Evolutionary conservation across 2,329 filamentous ascomycete genomes (phyloP).

Genomic region (Cadophora luteo-olivacea): DNA sequence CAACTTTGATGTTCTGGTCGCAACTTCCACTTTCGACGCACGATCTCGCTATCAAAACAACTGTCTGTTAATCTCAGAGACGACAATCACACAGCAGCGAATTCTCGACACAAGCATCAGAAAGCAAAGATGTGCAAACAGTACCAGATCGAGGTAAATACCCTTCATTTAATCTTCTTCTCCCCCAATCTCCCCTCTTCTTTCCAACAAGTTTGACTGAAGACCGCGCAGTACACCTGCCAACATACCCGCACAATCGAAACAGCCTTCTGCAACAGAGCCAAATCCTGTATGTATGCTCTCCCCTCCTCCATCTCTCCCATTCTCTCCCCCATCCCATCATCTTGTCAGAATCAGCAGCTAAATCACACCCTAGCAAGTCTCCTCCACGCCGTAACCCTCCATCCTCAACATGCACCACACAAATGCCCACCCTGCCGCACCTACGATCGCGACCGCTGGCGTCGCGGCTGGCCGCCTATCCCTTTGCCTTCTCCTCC

Average conservation of each 20-base stretch:
- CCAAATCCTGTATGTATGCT: neutral
- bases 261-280: neutral
- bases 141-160: slow-evolving; percentile 7
- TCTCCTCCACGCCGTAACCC: neutral
- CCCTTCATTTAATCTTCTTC: neutral
- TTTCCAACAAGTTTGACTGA: too few relatives aligned
- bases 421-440: slow-evolving; percentile 15
- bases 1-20: neutral
- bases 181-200: neutral
- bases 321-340: too few relatives aligned
- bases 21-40: neutral
- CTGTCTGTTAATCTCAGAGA: too few relatives aligned
- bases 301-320: neutral
- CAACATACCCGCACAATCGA: neutral
- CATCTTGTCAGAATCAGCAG: neutral
- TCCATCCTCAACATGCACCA: neutral
- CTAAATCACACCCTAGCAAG: neutral
- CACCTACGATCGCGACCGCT: slow-evolving; percentile 19
- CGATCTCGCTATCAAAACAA: slow-evolving; percentile 6
- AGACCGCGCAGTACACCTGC: slow-evolving; percentile 18
- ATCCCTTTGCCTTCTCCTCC: neutral
- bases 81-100: neutral
- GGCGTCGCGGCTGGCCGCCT: slow-evolving; percentile 8
- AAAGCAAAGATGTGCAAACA: slow-evolving; percentile 1
- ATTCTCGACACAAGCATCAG: neutral